Percentiles rank a stretch among this genome's conserved stretches.
phyloP scores from a whole-genome alignment of 192 early-diverging fungal genomes.

The Geranomyces michiganensis region DNA sequence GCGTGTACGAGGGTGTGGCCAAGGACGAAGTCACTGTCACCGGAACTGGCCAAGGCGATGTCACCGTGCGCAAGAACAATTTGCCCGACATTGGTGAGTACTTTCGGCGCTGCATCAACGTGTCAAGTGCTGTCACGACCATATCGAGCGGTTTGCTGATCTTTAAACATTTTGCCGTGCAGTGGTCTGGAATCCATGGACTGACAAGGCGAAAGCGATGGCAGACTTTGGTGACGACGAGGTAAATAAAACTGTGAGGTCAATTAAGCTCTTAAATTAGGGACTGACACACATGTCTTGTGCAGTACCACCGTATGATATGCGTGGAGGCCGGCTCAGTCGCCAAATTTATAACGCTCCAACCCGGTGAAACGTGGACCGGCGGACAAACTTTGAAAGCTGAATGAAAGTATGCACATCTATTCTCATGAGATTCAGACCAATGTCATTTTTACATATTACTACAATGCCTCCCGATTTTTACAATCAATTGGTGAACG shows the following conservation, averaged over 20 bases:
- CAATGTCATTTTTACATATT: too few relatives aligned
- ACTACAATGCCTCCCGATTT: too few relatives aligned
- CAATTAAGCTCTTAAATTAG: neutral
- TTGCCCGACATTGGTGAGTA: conserved; percentile 47
- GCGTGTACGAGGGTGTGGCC: conserved; percentile 76
- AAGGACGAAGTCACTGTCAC: conserved; percentile 34
- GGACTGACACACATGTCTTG: neutral
- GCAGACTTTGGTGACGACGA: conserved; percentile 88
- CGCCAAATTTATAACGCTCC: conserved; percentile 61
- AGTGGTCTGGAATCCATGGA: conserved; percentile 98
- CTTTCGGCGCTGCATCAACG: neutral
- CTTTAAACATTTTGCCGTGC: conserved; percentile 6
- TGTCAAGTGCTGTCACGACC: too few relatives aligned
- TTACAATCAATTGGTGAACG: too few relatives aligned
- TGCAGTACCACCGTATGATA: conserved; percentile 75
- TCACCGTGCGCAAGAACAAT: conserved; percentile 25
- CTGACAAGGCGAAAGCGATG: conserved; percentile 85
- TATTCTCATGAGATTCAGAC: too few relatives aligned
- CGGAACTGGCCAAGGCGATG: conserved; percentile 28
- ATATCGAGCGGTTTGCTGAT: neutral
- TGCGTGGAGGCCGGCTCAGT: conserved; percentile 81
- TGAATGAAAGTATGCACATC: too few relatives aligned
- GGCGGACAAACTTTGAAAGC: conserved; percentile 70
- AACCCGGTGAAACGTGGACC: conserved; percentile 68
- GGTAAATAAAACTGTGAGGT: conserved; percentile 1